Evolutionary conservation across 495 filamentous ascomycete genomes (phyloP).

Genomic region (Neurospora sp.): DNA sequence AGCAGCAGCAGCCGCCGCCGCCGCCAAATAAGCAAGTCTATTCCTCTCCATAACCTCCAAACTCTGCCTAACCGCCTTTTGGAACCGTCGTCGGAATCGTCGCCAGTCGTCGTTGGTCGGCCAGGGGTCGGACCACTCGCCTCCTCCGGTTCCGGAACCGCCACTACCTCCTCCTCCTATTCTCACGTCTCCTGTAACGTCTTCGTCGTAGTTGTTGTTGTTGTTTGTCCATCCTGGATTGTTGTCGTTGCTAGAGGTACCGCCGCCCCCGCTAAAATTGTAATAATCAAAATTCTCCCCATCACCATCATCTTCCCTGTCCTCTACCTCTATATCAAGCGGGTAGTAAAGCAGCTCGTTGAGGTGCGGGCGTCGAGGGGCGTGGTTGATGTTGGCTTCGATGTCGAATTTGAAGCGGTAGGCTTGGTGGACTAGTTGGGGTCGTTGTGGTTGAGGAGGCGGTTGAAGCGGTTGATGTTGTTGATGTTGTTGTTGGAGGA

Average conservation of each 20-base stretch:
- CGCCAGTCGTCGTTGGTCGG: conserved; percentile 32
- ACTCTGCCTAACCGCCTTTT: conserved; percentile 19
- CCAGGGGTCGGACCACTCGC: conserved; percentile 30
- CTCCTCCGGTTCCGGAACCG: conserved; percentile 6
- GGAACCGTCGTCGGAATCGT: conserved; percentile 26
- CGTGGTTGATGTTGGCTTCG: conserved; percentile 37
- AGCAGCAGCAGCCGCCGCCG: neutral
- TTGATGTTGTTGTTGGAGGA: neutral
- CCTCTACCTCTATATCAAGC: conserved; percentile 20
- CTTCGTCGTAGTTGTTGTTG: neutral
- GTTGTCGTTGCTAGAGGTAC: neutral
- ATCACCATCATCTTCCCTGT: conserved; percentile 22
- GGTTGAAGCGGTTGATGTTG: neutral
- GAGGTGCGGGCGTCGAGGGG: conserved; percentile 31
- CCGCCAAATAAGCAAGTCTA: neutral
- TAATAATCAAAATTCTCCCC: neutral
- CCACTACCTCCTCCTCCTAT: conserved; percentile 1
- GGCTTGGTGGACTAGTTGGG: conserved; percentile 31
- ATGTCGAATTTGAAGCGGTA: conserved; percentile 42
- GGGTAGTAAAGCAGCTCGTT: conserved; percentile 35
- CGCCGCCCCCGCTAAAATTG: neutral
- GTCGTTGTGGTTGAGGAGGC: conserved; percentile 1
- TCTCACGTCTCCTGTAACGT: neutral
- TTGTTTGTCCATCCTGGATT: neutral
- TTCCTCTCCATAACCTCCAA: conserved; percentile 13